Percentiles rank a stretch among this genome's conserved stretches.
Evolutionary conservation across 2,329 filamentous ascomycete species (phyloP).

Genomic region (Curvularia spicifera): DNA sequence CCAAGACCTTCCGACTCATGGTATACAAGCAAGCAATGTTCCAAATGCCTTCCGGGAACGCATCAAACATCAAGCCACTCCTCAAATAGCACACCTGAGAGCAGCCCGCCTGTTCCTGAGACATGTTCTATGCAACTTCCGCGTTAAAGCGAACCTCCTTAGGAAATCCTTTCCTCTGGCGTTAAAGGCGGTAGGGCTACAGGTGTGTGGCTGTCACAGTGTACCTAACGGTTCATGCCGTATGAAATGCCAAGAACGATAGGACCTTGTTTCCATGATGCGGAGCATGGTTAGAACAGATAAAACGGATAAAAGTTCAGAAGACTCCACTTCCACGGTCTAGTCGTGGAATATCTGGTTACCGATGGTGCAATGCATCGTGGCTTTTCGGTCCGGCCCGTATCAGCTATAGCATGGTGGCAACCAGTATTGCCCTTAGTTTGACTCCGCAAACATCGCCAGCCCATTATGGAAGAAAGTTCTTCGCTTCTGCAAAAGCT

Average conservation of each 20-base stretch:
- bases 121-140: constrained; percentile 9
- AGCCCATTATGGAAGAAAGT: not conserved
- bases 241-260: constrained; percentile 2
- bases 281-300: not conserved
- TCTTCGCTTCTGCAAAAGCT: not conserved
- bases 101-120: constrained; percentile 9
- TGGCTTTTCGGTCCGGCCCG: not conserved
- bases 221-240: constrained; percentile 1
- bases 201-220: constrained; percentile 15
- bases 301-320: not conserved
- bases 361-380: not conserved
- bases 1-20: not conserved
- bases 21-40: constrained; percentile 21
- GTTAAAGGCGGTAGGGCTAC: constrained; percentile 16
- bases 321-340: not conserved
- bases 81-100: constrained; percentile 12
- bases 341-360: not conserved
- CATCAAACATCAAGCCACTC: constrained; percentile 26
- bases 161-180: constrained; percentile 8
- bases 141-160: constrained; percentile 11
- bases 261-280: constrained; percentile 4
- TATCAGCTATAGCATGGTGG: not conserved
- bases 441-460: not conserved
- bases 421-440: not conserved
- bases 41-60: constrained; percentile 6